Evolutionary conservation across 1,284 basidiomycete genomes (phyloP).

Genomic region (Baeospora myosura): DNA sequence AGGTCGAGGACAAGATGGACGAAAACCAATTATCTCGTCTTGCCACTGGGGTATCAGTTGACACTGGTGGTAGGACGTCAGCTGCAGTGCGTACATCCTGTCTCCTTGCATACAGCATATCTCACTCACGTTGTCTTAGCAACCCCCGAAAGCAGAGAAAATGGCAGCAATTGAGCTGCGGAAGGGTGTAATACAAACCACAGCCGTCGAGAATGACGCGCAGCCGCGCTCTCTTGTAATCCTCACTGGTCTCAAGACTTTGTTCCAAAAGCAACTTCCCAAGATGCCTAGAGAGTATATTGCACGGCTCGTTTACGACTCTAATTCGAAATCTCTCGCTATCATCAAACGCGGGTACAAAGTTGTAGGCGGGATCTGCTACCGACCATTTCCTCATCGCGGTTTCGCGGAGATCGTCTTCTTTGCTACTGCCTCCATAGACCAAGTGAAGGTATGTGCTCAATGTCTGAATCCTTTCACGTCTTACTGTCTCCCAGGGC

Average conservation of each 20-base stretch:
- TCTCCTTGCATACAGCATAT: neutral
- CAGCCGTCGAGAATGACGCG: slow-evolving; percentile 81
- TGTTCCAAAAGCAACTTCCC: slow-evolving; percentile 96
- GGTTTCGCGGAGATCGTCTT: slow-evolving; percentile 99
- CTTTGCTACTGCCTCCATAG: slow-evolving; percentile 93
- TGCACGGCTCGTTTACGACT: slow-evolving; percentile 89
- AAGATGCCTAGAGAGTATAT: slow-evolving; percentile 99
- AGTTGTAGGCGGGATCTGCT: slow-evolving; percentile 97
- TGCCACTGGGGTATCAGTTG: slow-evolving; percentile 74
- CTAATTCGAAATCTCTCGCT: slow-evolving; percentile 86
- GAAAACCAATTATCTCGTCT: slow-evolving; percentile 65
- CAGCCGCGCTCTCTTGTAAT: slow-evolving; percentile 76
- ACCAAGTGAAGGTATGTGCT: slow-evolving; percentile 85
- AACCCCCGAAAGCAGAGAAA: slow-evolving; percentile 57
- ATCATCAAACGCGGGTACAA: slow-evolving; percentile 95
- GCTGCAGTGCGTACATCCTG: slow-evolving; percentile 38
- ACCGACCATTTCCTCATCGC: slow-evolving; percentile 90
- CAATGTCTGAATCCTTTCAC: neutral
- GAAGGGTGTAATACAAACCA: slow-evolving; percentile 79
- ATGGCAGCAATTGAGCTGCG: slow-evolving; percentile 80
- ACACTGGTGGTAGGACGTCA: slow-evolving; percentile 42
- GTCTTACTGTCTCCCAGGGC: slow-evolving; percentile 47
- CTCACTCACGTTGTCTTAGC: slow-evolving; percentile 25
- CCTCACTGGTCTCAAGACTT: slow-evolving; percentile 89
- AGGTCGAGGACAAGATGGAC: slow-evolving; percentile 73